A percentile compares a stretch with the other conserved stretches of the same genome.
Evolutionary conservation across 2,329 filamentous ascomycete genomes (phyloP).

Genomic region (Fusarium haematococcum): DNA sequence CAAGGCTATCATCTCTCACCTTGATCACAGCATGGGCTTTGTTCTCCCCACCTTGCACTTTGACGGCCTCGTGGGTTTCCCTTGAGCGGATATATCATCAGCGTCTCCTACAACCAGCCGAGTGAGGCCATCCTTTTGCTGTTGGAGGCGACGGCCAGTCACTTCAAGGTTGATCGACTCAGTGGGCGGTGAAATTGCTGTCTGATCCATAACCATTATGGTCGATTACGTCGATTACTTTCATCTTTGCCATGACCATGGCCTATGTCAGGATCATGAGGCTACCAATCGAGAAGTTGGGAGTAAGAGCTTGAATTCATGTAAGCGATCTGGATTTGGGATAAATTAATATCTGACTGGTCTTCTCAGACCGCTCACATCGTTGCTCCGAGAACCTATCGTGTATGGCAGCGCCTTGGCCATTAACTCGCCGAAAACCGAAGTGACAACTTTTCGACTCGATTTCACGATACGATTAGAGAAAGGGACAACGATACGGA

Average conservation of each 20-base stretch:
- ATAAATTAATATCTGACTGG: background rate
- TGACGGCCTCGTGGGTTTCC: background rate
- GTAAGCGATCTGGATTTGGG: background rate
- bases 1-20: background rate
- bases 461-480: background rate
- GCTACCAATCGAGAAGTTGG: background rate
- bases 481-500: fast-evolving
- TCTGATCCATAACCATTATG: background rate
- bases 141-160: background rate
- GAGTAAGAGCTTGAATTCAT: background rate
- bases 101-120: background rate
- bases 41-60: background rate
- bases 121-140: background rate
- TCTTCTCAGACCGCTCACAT: background rate
- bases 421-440: no score
- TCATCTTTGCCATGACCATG: background rate
- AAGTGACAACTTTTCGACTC: background rate
- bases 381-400: background rate
- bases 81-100: background rate
- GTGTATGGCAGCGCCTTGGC: background rate
- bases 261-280: background rate
- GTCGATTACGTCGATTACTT: no score
- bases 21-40: background rate
- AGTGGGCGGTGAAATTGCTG: background rate
- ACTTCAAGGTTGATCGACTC: background rate